Evolutionary conservation across 345 rosid species (phyloP), one percentile per base, ranked within the genome.

Genomic region (Chamaenerion angustifolium): DNA sequence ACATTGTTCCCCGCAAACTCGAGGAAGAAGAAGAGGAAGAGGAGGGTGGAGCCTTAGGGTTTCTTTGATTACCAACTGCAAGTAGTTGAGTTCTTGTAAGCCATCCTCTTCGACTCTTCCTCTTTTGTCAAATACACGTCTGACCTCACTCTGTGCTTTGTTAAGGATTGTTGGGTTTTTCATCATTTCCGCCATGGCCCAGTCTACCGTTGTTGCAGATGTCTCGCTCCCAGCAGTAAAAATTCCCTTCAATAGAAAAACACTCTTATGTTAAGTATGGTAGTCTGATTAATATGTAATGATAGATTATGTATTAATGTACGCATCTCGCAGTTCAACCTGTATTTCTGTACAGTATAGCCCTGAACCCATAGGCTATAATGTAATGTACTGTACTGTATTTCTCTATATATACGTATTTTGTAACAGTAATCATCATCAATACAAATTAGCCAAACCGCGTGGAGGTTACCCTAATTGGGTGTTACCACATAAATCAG

Each of bases 61-160:
- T 31, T 56, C 48, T 16, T 64, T 64, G 18, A 52, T 48, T 0
- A 63, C 52, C 50, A 42, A 3, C 53, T 64, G 35, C 12, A 64
- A 14, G 46, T 52, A 48, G 4, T 0, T 42, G 45, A 13, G 35
- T 11, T 63, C 52, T 25, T 40, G 18, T 10, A 59, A 42, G 13
- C 27, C 63, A 12, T 37, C 1, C 46, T 67, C 72, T 6, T 42
- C 64, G 0, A 60, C 49, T 13, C 19, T 21, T 40, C 68, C 71
- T 13, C 35, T 49, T 16, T 45, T 14, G 0, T 21, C 3, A 15
- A 63, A 63, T 4, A 60, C 67, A 31, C 17, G 16, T 19, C 69
- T 63, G 11, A 64, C 72, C 42, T 72, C 73, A 0, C 62, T 51
- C 52, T 61, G 69, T 43, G 70, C 72, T 18, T 55, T 48, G 23